Evolutionary conservation across 176 grass and related monocot species (phyloP).

Genomic region (Hsuehochloa calcarea): DNA sequence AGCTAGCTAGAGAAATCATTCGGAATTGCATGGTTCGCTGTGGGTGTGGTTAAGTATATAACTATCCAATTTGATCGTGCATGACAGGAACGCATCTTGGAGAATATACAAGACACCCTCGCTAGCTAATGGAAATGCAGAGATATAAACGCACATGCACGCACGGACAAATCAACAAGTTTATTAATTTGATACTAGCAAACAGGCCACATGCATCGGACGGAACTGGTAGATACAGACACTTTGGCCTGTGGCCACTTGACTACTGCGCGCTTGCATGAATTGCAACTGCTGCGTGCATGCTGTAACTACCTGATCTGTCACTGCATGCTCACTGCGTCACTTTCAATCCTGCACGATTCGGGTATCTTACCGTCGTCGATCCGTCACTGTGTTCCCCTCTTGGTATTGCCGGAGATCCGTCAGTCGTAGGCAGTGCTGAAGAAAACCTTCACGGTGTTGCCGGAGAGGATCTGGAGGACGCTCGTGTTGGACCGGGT

Average conservation of each 20-base stretch:
- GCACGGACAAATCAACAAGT: not conserved
- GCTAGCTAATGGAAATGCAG: not conserved
- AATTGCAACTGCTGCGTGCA: not conserved
- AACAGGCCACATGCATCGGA: not conserved
- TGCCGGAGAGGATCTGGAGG: constrained; percentile 53
- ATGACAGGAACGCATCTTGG: not conserved
- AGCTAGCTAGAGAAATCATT: not conserved
- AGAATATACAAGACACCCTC: not conserved
- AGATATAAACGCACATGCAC: not conserved
- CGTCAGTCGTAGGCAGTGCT: constrained; percentile 39
- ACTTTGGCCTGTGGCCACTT: not conserved
- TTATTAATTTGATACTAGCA: not conserved
- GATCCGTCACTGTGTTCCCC: not conserved
- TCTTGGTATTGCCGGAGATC: not conserved
- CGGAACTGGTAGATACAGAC: not conserved
- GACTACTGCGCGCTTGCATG: not conserved
- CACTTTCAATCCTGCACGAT: not conserved
- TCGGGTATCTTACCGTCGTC: not conserved
- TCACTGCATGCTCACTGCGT: not conserved
- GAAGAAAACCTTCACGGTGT: constrained; percentile 32
- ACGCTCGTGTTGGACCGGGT: constrained; percentile 43
- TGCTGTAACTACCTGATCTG: not conserved
- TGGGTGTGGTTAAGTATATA: not conserved
- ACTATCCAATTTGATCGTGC: not conserved
- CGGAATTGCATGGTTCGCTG: not conserved